Conservation (phyloP, 192 early-diverging fungal genomes). For the Backusella mclennaniae region DNA sequence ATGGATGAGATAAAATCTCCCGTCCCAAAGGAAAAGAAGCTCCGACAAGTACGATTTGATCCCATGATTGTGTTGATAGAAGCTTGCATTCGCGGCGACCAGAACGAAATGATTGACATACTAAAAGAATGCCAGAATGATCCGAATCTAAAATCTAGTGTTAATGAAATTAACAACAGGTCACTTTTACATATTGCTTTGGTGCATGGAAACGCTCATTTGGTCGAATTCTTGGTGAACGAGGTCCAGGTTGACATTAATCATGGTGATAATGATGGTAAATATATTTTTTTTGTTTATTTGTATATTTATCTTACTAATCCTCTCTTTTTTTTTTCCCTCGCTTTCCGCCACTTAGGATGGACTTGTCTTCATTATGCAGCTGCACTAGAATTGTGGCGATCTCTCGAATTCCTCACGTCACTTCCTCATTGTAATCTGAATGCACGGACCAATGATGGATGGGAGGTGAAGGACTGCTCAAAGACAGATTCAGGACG, state of each 20-base stretch:
- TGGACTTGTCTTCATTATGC: constrained; percentile 32
- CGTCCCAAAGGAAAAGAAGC: constrained; percentile 3
- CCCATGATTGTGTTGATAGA: constrained; percentile 14
- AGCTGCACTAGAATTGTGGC: constrained; percentile 23
- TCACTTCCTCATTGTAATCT: constrained; percentile 13
- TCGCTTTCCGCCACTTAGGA: not conserved
- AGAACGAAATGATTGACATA: constrained; percentile 7
- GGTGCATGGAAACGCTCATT: not conserved
- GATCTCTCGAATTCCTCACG: constrained; percentile 16
- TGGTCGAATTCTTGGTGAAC: not conserved
- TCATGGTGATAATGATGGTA: constrained; percentile 17
- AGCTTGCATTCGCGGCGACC: constrained; percentile 15
- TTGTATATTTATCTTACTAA: not conserved
- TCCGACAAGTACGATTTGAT: constrained; percentile 15
- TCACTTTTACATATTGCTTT: constrained; percentile 9
- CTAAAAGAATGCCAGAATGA: not conserved
- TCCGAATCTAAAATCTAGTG: not conserved
- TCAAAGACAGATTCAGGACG: constrained; percentile 10
- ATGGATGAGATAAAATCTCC: not conserved
- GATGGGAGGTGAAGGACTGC: constrained; percentile 20
- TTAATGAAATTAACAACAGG: not conserved
- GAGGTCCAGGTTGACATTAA: constrained; percentile 7
- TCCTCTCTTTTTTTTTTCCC: not conserved
- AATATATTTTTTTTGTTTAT: not conserved
- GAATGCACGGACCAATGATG: constrained; percentile 11